Percentiles rank a stretch among this genome's conserved stretches.
These are phyloP conservation scores for Takashimella tepidaria DNA, from an alignment of 1,284 basidiomycete genomes.

Conservation along the genomic window DNA sequence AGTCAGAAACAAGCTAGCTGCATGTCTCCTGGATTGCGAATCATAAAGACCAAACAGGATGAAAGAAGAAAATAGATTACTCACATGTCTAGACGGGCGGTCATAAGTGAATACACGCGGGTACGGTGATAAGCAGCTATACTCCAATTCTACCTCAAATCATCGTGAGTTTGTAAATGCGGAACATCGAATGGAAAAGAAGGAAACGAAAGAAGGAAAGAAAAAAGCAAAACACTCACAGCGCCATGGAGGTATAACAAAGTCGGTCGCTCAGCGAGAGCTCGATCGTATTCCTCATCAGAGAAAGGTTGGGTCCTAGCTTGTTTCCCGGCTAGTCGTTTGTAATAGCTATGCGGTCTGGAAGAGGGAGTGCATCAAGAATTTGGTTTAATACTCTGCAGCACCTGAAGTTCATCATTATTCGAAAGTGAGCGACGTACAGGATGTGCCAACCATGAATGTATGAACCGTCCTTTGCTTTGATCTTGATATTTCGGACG, in stretches of 20 bases:
- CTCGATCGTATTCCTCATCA: background rate
- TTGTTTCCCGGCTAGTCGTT: background rate
- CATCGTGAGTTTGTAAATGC: background rate
- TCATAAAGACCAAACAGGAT: background rate
- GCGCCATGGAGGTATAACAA: background rate
- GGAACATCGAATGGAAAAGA: background rate
- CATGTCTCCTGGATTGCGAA: too few species aligned
- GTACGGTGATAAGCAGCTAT: slow-evolving; percentile 12
- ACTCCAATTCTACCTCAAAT: background rate
- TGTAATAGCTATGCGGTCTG: background rate
- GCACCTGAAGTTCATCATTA: background rate
- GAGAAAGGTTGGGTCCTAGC: background rate
- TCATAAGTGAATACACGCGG: slow-evolving; percentile 22
- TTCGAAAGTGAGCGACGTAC: background rate
- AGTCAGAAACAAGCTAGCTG: too few species aligned
- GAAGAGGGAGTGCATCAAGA: too few species aligned
- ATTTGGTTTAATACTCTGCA: background rate
- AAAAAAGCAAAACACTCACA: too few species aligned
- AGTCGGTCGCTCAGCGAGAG: background rate
- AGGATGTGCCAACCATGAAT: background rate
- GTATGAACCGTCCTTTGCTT: background rate
- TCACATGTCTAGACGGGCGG: slow-evolving; percentile 27
- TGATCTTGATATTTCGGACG: background rate
- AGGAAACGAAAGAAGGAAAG: too few species aligned
- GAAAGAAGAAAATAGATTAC: slow-evolving; percentile 38